Conservation (phyloP, 257 asterid genomes). For the Fraxinus cuspidata region DNA sequence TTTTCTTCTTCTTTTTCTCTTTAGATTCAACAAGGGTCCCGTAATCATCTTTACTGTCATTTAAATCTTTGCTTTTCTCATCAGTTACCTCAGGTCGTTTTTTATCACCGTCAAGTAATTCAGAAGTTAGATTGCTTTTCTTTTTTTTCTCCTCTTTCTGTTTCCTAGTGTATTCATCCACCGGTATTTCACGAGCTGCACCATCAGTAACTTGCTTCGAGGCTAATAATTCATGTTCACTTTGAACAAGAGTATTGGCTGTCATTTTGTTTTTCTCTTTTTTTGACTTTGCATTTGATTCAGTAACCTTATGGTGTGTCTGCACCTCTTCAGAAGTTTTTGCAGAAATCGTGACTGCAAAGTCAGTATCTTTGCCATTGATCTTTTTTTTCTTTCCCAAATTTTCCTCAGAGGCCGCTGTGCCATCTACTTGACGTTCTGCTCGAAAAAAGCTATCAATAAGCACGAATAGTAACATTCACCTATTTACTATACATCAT, state of each 20-base stretch:
- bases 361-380: constrained; percentile 34
- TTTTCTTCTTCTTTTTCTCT: constrained; percentile 39
- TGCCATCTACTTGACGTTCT: constrained; percentile 27
- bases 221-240: constrained; percentile 22
- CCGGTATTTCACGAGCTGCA: constrained; percentile 23
- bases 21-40: constrained; percentile 29
- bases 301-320: constrained; percentile 16
- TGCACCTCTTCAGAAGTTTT: constrained; percentile 18
- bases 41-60: constrained; percentile 23
- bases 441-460: constrained; percentile 8
- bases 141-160: constrained; percentile 49
- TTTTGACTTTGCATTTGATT: constrained; percentile 23
- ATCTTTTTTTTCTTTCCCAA: constrained; percentile 50
- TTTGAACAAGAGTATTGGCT: constrained; percentile 6
- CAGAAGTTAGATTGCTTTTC: constrained; percentile 35
- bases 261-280: constrained; percentile 18
- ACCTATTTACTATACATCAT: not conserved
- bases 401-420: constrained; percentile 30
- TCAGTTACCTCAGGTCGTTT: constrained; percentile 29
- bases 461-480: not conserved
- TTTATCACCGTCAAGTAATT: constrained; percentile 27
- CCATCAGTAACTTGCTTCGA: constrained; percentile 31
- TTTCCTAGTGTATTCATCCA: constrained; percentile 34
- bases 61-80: constrained; percentile 20
- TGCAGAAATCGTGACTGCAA: constrained; percentile 20